phyloP scores from a whole-genome alignment of 345 rosid genomes.

The Ailanthus altissimus region DNA sequence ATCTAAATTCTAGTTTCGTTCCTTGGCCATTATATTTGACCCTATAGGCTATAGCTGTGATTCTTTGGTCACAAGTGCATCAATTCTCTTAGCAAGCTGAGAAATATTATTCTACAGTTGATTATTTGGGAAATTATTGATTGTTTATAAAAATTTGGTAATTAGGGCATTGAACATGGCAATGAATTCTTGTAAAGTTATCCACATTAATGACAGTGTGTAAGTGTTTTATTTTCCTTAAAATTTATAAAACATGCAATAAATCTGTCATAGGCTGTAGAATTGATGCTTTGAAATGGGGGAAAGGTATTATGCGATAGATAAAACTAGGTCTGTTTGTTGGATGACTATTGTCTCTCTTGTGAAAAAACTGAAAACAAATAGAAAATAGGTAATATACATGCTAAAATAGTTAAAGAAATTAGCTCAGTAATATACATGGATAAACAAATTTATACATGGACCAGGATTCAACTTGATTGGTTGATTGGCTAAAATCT shows the following conservation, averaged over 20 bases:
- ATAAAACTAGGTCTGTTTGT: background rate
- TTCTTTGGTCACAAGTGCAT: background rate
- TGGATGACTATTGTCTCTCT: background rate
- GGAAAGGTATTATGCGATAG: background rate
- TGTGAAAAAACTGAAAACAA: background rate
- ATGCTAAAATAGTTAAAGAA: background rate
- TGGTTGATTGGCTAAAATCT: no score
- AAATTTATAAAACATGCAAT: background rate
- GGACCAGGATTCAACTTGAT: no score
- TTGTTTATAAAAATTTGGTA: conserved; percentile 1
- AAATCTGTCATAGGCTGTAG: background rate
- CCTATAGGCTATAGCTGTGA: background rate
- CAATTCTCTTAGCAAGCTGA: background rate
- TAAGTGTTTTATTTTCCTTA: background rate
- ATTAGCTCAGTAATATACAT: no score
- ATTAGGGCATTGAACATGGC: conserved; percentile 9
- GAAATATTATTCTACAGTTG: conserved; percentile 1
- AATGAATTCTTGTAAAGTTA: background rate
- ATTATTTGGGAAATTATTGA: background rate
- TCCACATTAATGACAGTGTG: background rate
- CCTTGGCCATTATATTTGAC: background rate
- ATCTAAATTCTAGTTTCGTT: conserved; percentile 11
- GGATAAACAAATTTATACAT: no score
- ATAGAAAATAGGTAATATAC: background rate
- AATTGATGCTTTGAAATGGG: background rate